Base-by-base conservation (phyloP, 2,329 filamentous ascomycete species). In the Whalleya microplaca region DNA sequence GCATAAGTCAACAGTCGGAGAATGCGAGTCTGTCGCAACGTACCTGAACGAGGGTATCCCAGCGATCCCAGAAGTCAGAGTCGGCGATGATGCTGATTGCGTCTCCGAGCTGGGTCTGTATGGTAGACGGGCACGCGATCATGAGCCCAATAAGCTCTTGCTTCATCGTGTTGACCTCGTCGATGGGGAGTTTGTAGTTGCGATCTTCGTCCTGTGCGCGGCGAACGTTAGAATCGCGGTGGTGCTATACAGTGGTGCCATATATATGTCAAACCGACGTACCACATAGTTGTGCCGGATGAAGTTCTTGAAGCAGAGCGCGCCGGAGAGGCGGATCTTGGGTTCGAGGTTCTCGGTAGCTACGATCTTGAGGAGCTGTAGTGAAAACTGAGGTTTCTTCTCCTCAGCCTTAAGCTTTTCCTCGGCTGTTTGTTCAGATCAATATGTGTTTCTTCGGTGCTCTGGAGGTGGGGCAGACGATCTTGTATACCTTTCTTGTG, bases 251-350 rank as follows among this genome's bases (percentile, higher is more conserved):
- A n/a, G 40, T 40, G 27, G 14, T n/a, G n/a, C 21, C n/a, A n/a
- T n/a, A n/a, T n/a, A n/a, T 16, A 32, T 29, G 6, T 40, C 21
- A 10, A 32, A 20, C 55, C 14, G 45, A 79, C 85, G 66, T 76
- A 89, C 87, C 67, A 92, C 91, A 86, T 96, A 99, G 80, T 92
- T 95, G 71, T 90, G 86, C 75, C 90, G 90, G 71, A 99, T 92
- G 75, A 96, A 96, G 80, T 99, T 99, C 78, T 99, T 99, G 84
- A 99, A 99, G 79, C 91, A 95, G 58, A 99, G 83, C 23, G 95
- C 91, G 68, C 90, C 91, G 6, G 94, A 86, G 42, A 99, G 86
- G 61, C 95, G 88, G 59, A 91, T 95, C 68, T 91, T 94, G 63
- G 82, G 77, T 41, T 91, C 87, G 62, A 89, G 84, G 42, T 83